Base-by-base conservation (phyloP, 345 rosid species). In the Dipteronia dyeriana region DNA sequence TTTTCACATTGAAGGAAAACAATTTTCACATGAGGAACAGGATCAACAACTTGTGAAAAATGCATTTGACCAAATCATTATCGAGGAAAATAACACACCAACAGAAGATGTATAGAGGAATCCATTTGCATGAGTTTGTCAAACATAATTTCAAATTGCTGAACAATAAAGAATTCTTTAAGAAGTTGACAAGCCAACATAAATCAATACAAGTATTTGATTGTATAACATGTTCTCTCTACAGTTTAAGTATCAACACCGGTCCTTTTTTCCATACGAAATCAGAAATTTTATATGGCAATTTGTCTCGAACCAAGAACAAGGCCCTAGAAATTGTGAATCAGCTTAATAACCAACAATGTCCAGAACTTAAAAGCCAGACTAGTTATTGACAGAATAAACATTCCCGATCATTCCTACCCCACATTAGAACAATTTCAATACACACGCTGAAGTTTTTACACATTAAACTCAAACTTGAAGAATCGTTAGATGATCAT, bases 1-100 rank as follows among this genome's bases (percentile, higher is more conserved):
- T 71, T 71, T 56, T 41, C 0, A 31, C 4, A 22, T 4, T 3
- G 5, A 38, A 38, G 75, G 38, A 57, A 71, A 9, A 72, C 6
- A 59, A 16, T 16, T 29, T 31, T 41, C 0, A 34, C 2, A 41
- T 9, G 9, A 74, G 45, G 12, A 43, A 9, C 7, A 2, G 23
- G 67, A 16, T n/a, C 19, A n/a, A 54, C 45, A 34, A 63, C 47
- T 63, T 51, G 14, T n/a, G 70, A 63, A 47, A 73, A 63, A 47
- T 60, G 34, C 61, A 65, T 47, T 31, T 64, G 31, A 45, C 57
- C 77, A 47, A 22, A 64, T 9, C 20, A 17, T 61, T 20, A n/a
- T 57, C n/a, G 3, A 34, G 49, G 45, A 49, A 70, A 25, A 70
- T 31, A 51, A 61, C 4, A 13, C 29, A 38, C 57, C 16, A 23